These are phyloP conservation scores for Magnolia sinica DNA, from an alignment of 164 flowering plant genomes.

Conservation along the genomic window DNA sequence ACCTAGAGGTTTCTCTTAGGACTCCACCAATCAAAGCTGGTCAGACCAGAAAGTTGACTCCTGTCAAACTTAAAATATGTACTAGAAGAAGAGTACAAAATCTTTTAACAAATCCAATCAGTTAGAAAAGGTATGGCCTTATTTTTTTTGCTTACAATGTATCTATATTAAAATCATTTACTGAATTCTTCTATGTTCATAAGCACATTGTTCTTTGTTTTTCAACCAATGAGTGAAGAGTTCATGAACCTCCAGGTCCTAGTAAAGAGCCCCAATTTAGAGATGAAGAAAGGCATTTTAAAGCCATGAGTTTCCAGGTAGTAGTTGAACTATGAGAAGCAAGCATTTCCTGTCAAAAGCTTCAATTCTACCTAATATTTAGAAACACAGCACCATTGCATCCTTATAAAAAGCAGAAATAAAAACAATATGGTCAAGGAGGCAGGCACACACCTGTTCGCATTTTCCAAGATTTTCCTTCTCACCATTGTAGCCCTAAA, in stretches of 20 bases:
- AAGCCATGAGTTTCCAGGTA: background rate
- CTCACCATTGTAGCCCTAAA: conserved; percentile 70
- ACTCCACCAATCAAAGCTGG: too few species aligned
- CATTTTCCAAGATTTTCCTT: conserved; percentile 83
- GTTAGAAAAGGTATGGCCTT: background rate
- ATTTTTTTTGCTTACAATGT: too few species aligned
- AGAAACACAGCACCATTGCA: background rate
- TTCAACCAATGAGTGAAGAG: background rate
- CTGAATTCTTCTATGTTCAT: background rate
- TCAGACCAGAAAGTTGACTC: background rate
- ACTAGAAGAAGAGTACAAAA: background rate
- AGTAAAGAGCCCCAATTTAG: background rate
- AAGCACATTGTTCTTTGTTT: background rate
- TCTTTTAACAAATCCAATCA: background rate
- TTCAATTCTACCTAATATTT: background rate
- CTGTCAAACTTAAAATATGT: background rate
- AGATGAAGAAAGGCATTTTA: background rate
- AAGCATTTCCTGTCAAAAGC: background rate
- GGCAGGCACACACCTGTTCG: conserved; percentile 67
- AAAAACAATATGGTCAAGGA: conserved; percentile 2
- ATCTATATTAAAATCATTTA: too few species aligned
- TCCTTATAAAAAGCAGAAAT: background rate
- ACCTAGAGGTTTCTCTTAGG: too few species aligned
- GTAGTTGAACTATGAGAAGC: background rate
- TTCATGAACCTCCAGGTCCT: background rate